phyloP scores from a whole-genome alignment of 306 rosid species.

The Hippophae gyantsensis region DNA sequence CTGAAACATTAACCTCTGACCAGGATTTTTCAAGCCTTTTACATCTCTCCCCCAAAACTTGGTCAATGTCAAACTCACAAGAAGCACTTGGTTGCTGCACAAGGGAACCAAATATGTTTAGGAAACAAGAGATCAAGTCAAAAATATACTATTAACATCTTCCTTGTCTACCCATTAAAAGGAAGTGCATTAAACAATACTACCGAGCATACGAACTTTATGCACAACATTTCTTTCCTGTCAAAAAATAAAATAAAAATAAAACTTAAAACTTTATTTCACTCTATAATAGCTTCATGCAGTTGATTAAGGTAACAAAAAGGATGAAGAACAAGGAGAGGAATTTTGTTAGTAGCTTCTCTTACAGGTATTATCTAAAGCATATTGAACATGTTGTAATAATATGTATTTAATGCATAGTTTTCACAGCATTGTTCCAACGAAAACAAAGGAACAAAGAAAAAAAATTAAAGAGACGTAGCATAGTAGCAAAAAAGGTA shows the following conservation, averaged over 20 bases:
- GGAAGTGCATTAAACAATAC: not conserved
- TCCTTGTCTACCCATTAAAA: not conserved
- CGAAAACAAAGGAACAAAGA: not conserved
- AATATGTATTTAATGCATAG: not conserved
- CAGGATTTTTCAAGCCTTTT: conserved; percentile 52
- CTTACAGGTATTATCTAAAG: not conserved
- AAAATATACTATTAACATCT: conserved; percentile 5
- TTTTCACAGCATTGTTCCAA: too few species aligned
- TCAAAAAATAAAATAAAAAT: not conserved
- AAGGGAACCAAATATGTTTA: conserved; percentile 7
- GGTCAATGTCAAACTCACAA: conserved; percentile 62
- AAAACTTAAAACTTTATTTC: not conserved
- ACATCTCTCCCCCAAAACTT: conserved; percentile 48
- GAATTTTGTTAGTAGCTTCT: not conserved
- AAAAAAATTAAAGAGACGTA: not conserved
- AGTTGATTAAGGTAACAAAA: conserved; percentile 4
- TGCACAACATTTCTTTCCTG: not conserved
- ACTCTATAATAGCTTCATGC: not conserved
- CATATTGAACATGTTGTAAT: not conserved
- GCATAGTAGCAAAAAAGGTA: not conserved
- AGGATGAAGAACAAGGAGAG: conserved; percentile 4
- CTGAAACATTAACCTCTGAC: conserved; percentile 74
- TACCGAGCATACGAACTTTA: not conserved
- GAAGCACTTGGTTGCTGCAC: conserved; percentile 41
- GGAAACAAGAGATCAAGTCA: conserved; percentile 13